Conservation (phyloP, 257 asterid genomes). For the Petunia axillaris region DNA sequence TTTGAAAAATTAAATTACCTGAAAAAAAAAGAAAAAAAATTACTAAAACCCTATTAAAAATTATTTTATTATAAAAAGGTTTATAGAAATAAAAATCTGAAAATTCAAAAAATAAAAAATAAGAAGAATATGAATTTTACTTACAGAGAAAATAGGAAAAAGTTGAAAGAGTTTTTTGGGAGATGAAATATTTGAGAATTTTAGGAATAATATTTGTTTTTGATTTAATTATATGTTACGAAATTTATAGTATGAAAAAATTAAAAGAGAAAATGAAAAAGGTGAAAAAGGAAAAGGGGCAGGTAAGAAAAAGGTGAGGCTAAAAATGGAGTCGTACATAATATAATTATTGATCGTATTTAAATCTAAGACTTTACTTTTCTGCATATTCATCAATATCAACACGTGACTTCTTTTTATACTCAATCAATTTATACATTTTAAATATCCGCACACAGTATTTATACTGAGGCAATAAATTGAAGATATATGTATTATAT, state of each 20-base stretch:
- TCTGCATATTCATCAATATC: constrained; percentile 5
- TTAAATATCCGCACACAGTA: too few relatives aligned
- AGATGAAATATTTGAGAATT: not conserved
- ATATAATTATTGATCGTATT: constrained; percentile 1
- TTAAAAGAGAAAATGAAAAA: not conserved
- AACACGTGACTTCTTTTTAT: not conserved
- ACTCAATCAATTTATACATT: too few relatives aligned
- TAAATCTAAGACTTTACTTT: not conserved
- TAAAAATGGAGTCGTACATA: not conserved
- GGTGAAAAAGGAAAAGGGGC: not conserved
- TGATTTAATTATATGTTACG: not conserved
- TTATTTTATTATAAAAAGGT: not conserved
- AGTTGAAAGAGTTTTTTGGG: not conserved
- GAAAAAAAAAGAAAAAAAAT: not conserved
- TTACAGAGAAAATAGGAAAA: not conserved
- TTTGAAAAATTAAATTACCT: not conserved
- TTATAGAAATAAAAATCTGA: not conserved
- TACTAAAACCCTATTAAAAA: not conserved
- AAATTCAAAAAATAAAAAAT: not conserved
- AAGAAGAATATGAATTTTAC: not conserved
- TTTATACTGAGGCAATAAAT: too few relatives aligned
- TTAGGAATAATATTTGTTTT: not conserved
- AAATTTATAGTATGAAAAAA: not conserved
- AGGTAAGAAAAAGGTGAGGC: constrained; percentile 18
- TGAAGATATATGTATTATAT: too few relatives aligned